Base-by-base conservation (phyloP, 176 grass and related monocot species). In the Oryza rufipogon region DNA sequence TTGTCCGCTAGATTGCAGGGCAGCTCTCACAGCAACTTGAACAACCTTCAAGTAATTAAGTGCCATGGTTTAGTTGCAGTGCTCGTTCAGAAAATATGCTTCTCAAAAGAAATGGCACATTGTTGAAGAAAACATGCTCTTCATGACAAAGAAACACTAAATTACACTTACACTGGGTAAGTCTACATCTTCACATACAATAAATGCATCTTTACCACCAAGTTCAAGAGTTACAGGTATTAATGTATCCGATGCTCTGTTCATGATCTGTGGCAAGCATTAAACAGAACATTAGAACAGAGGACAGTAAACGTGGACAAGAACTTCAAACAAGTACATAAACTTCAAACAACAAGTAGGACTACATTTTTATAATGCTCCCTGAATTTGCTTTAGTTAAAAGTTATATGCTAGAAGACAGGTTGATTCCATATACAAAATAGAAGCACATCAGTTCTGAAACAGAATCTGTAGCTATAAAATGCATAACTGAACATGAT, bases 171-270 rank as follows among this genome's bases (percentile, higher is more conserved):
- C 96, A 94, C 81, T 89, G 68, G 93, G 91, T 90, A 99, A 84
- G 79, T 96, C 91, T 67, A 99, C 91, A 88, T 99, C 96, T 92
- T 99, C 96, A 4, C 96, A 99, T n/a, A 99, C 93, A 92, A 99
- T 96, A 90, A 99, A 99, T 70, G 93, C 92, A 89, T 99, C 96
- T 92, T 99, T 99, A 69, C 96, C 96, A 66, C 96, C 96, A 58
- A 99, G 91, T 79, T 96, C 93, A 83, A 99, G 91, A 39, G 96
- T 99, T 77, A 99, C 91, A 28, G 96, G 96, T 90, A 99, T 99
- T 78, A 99, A 83, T 73, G 89, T 99, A 79, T 99, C 89, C 12
- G 93, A 90, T 66, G 96, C 93, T 68, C 89, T 92, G 78, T 89
- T 71, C 96, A 99, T 99, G 77, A 99, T 96, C 96, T 99, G 91